Conservation (phyloP, 2,329 filamentous ascomycete species). For the Talaromyces islandicus region DNA sequence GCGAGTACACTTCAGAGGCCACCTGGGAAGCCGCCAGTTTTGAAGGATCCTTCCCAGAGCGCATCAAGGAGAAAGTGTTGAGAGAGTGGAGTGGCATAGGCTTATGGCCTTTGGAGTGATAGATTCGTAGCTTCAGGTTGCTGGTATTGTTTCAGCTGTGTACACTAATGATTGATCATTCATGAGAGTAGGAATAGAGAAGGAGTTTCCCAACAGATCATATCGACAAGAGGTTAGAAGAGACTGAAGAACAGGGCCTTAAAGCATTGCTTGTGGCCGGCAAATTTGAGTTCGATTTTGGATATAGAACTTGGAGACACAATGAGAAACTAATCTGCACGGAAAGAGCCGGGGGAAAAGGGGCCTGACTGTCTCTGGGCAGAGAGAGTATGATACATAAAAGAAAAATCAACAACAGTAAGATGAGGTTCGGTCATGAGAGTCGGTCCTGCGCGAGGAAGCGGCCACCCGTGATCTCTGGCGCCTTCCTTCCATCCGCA, state of each 20-base stretch:
- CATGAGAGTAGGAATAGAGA: background rate
- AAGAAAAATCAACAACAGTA: background rate
- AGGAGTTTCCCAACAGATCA: too few species aligned
- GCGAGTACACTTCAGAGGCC: conserved; percentile 36
- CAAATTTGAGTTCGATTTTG: background rate
- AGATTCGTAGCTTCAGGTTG: background rate
- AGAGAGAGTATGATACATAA: background rate
- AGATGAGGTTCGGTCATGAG: background rate
- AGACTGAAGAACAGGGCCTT: background rate
- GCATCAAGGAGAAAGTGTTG: conserved; percentile 34
- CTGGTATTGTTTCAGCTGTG: background rate
- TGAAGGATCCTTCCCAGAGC: conserved; percentile 32
- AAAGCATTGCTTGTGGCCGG: background rate
- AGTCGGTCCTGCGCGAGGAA: too few species aligned
- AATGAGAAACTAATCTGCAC: background rate
- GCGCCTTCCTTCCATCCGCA: too few species aligned
- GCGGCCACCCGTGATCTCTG: too few species aligned
- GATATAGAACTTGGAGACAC: background rate
- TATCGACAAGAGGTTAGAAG: background rate
- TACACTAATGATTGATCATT: background rate
- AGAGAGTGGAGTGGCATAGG: background rate
- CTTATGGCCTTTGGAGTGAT: background rate
- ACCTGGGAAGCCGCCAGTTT: conserved; percentile 29
- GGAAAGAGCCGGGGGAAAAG: background rate
- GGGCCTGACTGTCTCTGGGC: background rate